Percentiles rank a stretch among this genome's conserved stretches.
Conservation (phyloP, 2,329 filamentous ascomycete species). For the Colletotrichum tanaceti region DNA sequence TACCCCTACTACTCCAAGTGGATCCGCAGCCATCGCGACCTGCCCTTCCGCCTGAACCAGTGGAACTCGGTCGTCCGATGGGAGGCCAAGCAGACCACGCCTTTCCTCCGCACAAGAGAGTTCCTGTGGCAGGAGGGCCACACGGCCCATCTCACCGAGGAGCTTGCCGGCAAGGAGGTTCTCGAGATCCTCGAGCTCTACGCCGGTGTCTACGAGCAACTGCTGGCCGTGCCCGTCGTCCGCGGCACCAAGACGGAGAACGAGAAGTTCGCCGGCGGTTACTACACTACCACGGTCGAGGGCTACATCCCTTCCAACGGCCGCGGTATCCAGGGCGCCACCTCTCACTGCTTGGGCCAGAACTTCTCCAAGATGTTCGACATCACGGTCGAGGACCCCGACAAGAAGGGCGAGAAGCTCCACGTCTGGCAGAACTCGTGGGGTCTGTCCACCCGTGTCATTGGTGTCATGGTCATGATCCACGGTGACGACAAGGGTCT, state of each 20-base stretch:
- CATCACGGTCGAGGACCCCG: conserved; percentile 94
- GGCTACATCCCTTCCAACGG: conserved; percentile 97
- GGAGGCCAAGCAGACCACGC: conserved; percentile 95
- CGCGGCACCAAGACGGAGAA: conserved; percentile 96
- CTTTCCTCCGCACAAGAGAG: conserved; percentile 90
- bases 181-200: conserved; percentile 94
- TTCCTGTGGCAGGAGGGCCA: conserved; percentile 99
- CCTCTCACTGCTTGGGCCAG: conserved; percentile 93
- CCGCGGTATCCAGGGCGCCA: conserved; percentile 95
- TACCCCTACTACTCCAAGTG: conserved; percentile 96
- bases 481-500: conserved; percentile 96
- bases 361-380: conserved; percentile 99
- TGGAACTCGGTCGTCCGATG: conserved; percentile 95
- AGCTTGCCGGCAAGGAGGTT: conserved; percentile 85
- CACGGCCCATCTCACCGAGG: conserved; percentile 86
- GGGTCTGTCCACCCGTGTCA: conserved; percentile 96
- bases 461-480: conserved; percentile 99
- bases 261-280: conserved; percentile 96
- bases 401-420: conserved; percentile 81
- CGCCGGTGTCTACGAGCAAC: conserved; percentile 89
- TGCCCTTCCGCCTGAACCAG: conserved; percentile 94
- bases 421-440: conserved; percentile 99
- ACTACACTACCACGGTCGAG: conserved; percentile 97
- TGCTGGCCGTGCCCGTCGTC: conserved; percentile 94
- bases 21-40: conserved; percentile 95